Evolutionary conservation across 768 basidiomycete species (phyloP).

Genomic region (Rhizopogon vesiculosus): DNA sequence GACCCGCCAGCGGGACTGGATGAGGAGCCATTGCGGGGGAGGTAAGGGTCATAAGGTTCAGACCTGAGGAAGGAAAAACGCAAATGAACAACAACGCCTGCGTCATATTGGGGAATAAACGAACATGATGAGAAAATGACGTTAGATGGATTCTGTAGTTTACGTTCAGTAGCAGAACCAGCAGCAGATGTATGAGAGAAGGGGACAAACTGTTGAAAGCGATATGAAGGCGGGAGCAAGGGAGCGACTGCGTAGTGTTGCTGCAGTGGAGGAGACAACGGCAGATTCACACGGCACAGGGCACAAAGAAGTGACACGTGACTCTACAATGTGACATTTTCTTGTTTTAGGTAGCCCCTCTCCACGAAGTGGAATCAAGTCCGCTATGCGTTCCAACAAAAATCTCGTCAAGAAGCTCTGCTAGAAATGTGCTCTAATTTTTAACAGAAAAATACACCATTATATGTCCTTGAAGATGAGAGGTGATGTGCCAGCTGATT

Average conservation of each 20-base stretch:
- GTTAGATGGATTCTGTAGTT: not conserved
- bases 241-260: conserved; percentile 21
- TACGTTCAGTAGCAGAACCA: not conserved
- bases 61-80: conserved; percentile 54
- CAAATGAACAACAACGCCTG: conserved; percentile 1
- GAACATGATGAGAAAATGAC: conserved; percentile 17
- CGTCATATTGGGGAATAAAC: conserved; percentile 10
- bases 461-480: conserved; percentile 8
- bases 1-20: conserved; percentile 45
- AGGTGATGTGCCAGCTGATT: conserved; percentile 1
- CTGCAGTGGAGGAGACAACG: not conserved
- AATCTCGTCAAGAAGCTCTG: too few relatives aligned
- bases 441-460: not conserved
- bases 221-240: conserved; percentile 9
- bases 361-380: not conserved
- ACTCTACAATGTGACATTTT: conserved; percentile 5
- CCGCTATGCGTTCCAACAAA: too few relatives aligned
- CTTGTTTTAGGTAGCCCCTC: not conserved
- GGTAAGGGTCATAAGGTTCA: conserved; percentile 98
- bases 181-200: not conserved
- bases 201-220: conserved; percentile 15
- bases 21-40: conserved; percentile 77
- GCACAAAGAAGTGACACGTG: conserved; percentile 13
- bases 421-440: too few relatives aligned
- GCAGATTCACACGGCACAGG: conserved; percentile 8